Base-by-base conservation (phyloP, 1,139 yeast genomes). In the Candida mesenterica region DNA sequence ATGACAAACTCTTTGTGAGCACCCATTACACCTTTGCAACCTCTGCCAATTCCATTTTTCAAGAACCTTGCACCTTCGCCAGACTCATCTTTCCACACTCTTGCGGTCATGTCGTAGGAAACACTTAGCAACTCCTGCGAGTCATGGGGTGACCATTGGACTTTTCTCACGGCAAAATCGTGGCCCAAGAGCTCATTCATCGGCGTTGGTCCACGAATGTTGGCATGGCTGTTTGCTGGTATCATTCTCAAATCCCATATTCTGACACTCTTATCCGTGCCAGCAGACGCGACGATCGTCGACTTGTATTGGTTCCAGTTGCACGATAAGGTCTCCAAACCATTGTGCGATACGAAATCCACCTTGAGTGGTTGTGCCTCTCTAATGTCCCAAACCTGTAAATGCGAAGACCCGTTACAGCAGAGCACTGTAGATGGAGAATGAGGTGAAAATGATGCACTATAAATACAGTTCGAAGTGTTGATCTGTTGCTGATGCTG, bases 251-350 rank as follows among this genome's bases (percentile, higher is more conserved):
- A 60, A 57, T 92, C 98, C 97, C 97, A 90, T 3, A 88, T 68
- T 45, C 89, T 74, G 31, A 89, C 75, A 17, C 82, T 68, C 52
- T 86, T 85, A 58, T 92, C 97, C 9, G 94, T 94, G 7, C 97
- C 96, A 2, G 86, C 94, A 0, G 95, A 78, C 3, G 96, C 96
- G 7, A 92, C 65, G 1, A 87, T 75, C 3, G 82, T 73, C 2
- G 88, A 74, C 46, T 87, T 72, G 59, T 92, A 92, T 59, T 90
- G 89, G 63, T 92, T 92, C 82, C 92, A 90, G 63, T 89, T 97
- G 42, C 90, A 76, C 3, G 84, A 66, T 32, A 92, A 68, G 5
- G 87, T 74, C 55, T 92, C 97, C 37, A 87, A 69, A 1, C 95
- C 95, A 8, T 79, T 75, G 53, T 89, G 96, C 2, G 88, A 83